Percentiles rank a stretch among this genome's conserved stretches.
Evolutionary conservation across 371 early-diverging fungal genomes (phyloP).

Genomic region (Lichtheimia hyalospora): DNA sequence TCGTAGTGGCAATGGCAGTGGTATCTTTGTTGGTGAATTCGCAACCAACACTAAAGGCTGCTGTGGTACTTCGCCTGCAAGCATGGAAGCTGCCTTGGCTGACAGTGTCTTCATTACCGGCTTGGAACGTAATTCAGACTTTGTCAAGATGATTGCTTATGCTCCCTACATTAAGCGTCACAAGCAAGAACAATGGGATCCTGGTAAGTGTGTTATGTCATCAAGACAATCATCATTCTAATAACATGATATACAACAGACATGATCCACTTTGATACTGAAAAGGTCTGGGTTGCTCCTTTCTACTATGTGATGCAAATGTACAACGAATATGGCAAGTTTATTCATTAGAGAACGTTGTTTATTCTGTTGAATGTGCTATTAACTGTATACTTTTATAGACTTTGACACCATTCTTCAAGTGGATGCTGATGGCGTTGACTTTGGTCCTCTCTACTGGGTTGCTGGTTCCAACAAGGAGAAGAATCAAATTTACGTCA

Average conservation of each 20-base stretch:
- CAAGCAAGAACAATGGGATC: slow-evolving; percentile 28
- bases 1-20: slow-evolving; percentile 1
- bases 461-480: slow-evolving; percentile 26
- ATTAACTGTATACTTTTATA: not conserved
- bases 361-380: not conserved
- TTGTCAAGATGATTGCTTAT: slow-evolving; percentile 28
- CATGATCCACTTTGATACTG: slow-evolving; percentile 25
- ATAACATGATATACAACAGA: not conserved
- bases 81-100: slow-evolving; percentile 25
- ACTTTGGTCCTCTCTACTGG: slow-evolving; percentile 30
- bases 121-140: slow-evolving; percentile 28
- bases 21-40: slow-evolving; percentile 25
- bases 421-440: slow-evolving; percentile 18
- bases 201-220: slow-evolving; percentile 12
- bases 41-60: slow-evolving; percentile 22
- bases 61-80: slow-evolving; percentile 21
- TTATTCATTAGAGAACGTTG: not conserved
- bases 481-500: slow-evolving; percentile 13
- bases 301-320: slow-evolving; percentile 24
- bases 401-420: slow-evolving; percentile 22
- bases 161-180: slow-evolving; percentile 24
- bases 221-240: not conserved
- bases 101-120: slow-evolving; percentile 25
- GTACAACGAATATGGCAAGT: slow-evolving; percentile 19
- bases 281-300: slow-evolving; percentile 19